Evolutionary conservation across 2,329 filamentous ascomycete species (phyloP).

Genomic region (Geosmithia flava): DNA sequence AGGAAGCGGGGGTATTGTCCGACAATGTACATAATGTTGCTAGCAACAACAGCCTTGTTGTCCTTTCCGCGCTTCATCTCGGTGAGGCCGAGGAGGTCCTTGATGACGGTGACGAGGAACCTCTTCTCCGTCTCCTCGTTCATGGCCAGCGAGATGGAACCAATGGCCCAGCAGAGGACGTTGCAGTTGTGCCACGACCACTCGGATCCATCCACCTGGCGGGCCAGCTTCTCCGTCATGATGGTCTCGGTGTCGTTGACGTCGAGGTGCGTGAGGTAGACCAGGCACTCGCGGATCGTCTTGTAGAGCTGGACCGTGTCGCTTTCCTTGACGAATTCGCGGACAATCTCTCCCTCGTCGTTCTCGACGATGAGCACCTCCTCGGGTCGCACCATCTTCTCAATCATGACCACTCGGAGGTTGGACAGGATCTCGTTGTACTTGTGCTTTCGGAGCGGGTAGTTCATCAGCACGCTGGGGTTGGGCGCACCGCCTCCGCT

Average conservation of each 20-base stretch:
- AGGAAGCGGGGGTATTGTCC: conserved; percentile 96
- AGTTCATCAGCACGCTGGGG: conserved; percentile 73
- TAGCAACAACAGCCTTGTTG: conserved; percentile 97
- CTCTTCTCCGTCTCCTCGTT: conserved; percentile 99
- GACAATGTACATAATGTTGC: conserved; percentile 99
- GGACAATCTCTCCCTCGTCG: conserved; percentile 96
- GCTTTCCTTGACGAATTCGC: conserved; percentile 98
- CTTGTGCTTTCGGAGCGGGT: conserved; percentile 94
- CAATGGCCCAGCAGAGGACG: conserved; percentile 98
- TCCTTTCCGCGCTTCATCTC: conserved; percentile 99
- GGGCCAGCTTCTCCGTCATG: conserved; percentile 96
- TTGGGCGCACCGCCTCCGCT: conserved; percentile 70
- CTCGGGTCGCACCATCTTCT: conserved; percentile 98
- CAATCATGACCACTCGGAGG: conserved; percentile 94
- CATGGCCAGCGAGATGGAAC: conserved; percentile 97
- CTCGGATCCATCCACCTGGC: conserved; percentile 88
- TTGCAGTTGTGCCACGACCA: conserved; percentile 99
- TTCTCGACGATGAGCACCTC: conserved; percentile 99
- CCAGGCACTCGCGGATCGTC: conserved; percentile 91
- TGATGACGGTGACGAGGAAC: conserved; percentile 96
- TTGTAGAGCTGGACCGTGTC: conserved; percentile 99
- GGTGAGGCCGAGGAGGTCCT: conserved; percentile 89
- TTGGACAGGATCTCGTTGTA: conserved; percentile 92
- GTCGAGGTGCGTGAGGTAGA: conserved; percentile 94
- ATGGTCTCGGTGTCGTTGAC: conserved; percentile 96